These are phyloP conservation scores for Berberis vulgaris DNA, from an alignment of 164 flowering plant genomes.

Conservation along the genomic window DNA sequence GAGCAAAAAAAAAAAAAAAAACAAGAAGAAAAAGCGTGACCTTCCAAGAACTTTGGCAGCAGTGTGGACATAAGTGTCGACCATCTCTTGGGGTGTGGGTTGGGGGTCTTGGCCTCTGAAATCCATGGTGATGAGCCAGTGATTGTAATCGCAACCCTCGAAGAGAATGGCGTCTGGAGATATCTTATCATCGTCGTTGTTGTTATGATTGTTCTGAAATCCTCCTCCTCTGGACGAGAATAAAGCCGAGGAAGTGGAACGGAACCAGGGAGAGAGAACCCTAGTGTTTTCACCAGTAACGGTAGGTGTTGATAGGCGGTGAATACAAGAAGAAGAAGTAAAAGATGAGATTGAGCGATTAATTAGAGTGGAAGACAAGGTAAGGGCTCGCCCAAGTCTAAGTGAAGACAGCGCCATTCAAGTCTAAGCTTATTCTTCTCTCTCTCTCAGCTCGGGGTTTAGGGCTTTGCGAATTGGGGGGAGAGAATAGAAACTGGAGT, in stretches of 20 bases:
- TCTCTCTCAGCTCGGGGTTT: no score
- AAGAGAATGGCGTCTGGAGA: conserved; percentile 55
- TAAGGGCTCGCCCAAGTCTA: neutral
- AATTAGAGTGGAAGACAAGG: neutral
- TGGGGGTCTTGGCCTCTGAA: conserved; percentile 52
- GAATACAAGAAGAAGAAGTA: neutral
- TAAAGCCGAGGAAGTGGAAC: neutral
- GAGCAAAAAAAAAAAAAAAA: neutral
- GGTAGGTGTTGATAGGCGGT: neutral
- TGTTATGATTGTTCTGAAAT: conserved; percentile 20
- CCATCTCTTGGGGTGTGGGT: conserved; percentile 71
- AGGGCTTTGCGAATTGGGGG: no score
- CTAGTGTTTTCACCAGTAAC: neutral
- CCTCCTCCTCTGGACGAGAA: neutral
- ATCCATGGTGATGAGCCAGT: conserved; percentile 87
- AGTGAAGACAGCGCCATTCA: neutral
- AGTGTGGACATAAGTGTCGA: conserved; percentile 68
- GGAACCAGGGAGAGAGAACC: neutral
- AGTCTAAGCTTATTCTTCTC: neutral
- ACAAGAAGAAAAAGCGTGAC: conserved; percentile 10
- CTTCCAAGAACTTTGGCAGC: conserved; percentile 76
- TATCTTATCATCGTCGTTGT: conserved; percentile 38
- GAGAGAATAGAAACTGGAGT: no score
- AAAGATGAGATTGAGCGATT: neutral
- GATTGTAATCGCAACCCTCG: conserved; percentile 93